These are phyloP conservation scores for Xylaria sp. DNA, from an alignment of 2,329 filamentous ascomycete species.

Conservation along the genomic window DNA sequence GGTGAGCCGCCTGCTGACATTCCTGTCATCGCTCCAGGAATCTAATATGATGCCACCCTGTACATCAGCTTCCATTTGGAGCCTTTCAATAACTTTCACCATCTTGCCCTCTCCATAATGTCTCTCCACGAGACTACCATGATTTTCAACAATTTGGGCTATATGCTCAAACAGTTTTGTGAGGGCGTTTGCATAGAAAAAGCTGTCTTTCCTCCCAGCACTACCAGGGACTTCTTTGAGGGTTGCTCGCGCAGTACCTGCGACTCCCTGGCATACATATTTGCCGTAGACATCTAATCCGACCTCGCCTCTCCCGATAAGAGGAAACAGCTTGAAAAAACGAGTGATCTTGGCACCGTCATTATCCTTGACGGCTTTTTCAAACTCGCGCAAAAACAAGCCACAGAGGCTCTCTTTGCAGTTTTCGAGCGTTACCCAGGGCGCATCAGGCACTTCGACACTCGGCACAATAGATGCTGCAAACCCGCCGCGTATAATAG, in stretches of 20 bases:
- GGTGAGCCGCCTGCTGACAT: conserved; percentile 85
- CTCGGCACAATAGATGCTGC: conserved; percentile 93
- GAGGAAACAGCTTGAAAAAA: conserved; percentile 97
- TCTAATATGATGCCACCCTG: conserved; percentile 96
- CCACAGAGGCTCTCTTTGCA: conserved; percentile 90
- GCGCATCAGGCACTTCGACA: conserved; percentile 92
- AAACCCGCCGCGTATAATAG: conserved; percentile 85
- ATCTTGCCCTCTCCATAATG: conserved; percentile 95
- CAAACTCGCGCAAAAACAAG: conserved; percentile 93
- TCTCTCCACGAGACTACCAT: conserved; percentile 88
- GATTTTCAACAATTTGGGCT: conserved; percentile 92
- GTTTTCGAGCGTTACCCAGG: conserved; percentile 84
- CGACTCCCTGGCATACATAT: conserved; percentile 96
- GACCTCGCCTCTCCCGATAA: conserved; percentile 89
- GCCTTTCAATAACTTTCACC: conserved; percentile 89
- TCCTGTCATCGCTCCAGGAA: conserved; percentile 91
- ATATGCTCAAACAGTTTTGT: conserved; percentile 98
- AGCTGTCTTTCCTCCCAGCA: conserved; percentile 75
- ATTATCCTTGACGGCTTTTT: conserved; percentile 87
- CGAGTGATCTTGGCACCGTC: conserved; percentile 90
- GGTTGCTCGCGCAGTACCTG: conserved; percentile 81
- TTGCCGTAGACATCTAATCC: conserved; percentile 94
- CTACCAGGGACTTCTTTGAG: conserved; percentile 75
- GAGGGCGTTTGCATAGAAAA: conserved; percentile 91
- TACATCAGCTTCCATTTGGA: conserved; percentile 94